Evolutionary conservation across 2,329 filamentous ascomycete genomes (phyloP).

Genomic region (Aspergillus quadricinctus): DNA sequence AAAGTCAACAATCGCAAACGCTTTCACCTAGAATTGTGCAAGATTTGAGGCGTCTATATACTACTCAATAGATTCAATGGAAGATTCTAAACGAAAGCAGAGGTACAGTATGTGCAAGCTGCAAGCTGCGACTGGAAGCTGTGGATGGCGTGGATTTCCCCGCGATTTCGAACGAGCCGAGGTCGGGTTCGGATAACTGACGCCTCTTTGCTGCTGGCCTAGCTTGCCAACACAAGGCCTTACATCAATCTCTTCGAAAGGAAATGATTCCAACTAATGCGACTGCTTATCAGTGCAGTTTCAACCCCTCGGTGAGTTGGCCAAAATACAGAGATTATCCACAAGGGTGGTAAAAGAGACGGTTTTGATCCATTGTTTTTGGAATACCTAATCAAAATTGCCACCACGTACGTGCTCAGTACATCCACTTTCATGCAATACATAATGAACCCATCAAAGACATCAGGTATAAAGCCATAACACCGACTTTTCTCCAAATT

Average conservation of each 20-base stretch:
- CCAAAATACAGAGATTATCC: not conserved
- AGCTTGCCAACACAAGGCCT: not conserved
- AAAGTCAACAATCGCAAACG: not conserved
- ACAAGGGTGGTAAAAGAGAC: not conserved
- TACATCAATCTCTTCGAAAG: not conserved
- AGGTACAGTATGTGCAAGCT: not conserved
- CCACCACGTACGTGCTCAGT: not conserved
- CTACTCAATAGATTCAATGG: not conserved
- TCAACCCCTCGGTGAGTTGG: not conserved
- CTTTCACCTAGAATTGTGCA: not conserved
- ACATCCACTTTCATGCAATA: not conserved
- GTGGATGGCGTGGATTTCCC: not conserved
- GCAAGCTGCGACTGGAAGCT: slow-evolving; percentile 1
- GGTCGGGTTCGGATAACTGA: slow-evolving; percentile 13
- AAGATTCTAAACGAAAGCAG: not conserved
- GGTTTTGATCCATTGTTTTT: not conserved
- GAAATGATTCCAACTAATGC: not conserved
- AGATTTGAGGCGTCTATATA: not conserved
- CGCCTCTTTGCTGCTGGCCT: not conserved
- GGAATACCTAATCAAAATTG: not conserved
- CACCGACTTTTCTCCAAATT: not conserved
- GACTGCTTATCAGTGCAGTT: not conserved
- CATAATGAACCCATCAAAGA: not conserved
- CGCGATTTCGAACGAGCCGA: slow-evolving; percentile 9
- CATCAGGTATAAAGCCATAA: not conserved